Evolutionary conservation across 768 basidiomycete species (phyloP), one percentile per base, ranked within the genome.

Genomic region (Tulasnella sp.): DNA sequence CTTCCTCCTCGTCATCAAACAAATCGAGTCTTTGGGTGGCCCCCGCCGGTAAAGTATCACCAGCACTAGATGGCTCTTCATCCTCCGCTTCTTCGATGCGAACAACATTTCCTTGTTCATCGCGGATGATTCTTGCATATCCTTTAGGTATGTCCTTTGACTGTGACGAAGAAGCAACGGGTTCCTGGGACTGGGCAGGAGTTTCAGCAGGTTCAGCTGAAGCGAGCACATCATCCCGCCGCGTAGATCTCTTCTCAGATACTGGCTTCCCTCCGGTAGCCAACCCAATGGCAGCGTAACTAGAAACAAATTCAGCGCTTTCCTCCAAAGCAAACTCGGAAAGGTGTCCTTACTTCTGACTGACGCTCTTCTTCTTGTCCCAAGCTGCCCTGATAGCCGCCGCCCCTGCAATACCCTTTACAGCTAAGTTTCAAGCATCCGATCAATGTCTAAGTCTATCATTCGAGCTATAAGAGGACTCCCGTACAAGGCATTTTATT

Each of bases 281-380:
- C n/a, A 76, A n/a, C 12, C 77, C 77, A 8, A 77, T 39, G 4
- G 67, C 76, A 77, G 76, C 72, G 49, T 95, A 76, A 68, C 67
- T 76, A 19, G n/a, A 52, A 58, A 45, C 14, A 6, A 19, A n/a
- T 31, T 29, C 12, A 77, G 25, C 45, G 58, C 31, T 19, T 17
- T 31, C 40, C 38, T 68, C 58, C 67, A n/a, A 49, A 38, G 38
- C 64, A 29, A 42, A 19, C 1, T 70, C 34, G 58, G 34, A 58
- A 22, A 37, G 38, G 42, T 22, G 25, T 14, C 85, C 91, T 80
- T 80, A 97, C 96, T 97, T 98, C 88, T 98, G 96, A 78, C 88
- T 88, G 22, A 96, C 90, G 14, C 96, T 98, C 84, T 93, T 93
- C 71, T 85, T 85, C 79, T 89, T 89, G 83, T 98, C 93, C 96